Evolutionary conservation across 2,329 filamentous ascomycete genomes (phyloP).

Genomic region (Neofusicoccum kwambonambiense): DNA sequence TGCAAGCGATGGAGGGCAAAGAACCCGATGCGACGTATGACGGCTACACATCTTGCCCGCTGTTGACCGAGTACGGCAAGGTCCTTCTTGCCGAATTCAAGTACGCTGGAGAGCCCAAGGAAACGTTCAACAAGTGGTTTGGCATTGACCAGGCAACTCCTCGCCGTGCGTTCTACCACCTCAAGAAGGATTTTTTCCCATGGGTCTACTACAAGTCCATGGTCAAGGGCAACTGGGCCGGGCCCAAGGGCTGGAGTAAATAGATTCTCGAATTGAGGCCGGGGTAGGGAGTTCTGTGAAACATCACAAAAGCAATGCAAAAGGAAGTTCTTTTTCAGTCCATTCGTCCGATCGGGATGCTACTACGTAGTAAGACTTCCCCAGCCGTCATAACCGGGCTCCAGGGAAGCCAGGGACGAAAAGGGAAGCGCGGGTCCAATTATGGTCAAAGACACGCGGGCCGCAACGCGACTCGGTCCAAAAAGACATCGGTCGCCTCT

Average conservation of each 20-base stretch:
- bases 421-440: neutral
- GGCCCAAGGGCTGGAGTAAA: constrained; percentile 53
- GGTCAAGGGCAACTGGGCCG: constrained; percentile 63
- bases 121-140: constrained; percentile 57
- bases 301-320: too few species aligned
- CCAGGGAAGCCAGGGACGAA: neutral
- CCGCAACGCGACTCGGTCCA: neutral
- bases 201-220: constrained; percentile 63
- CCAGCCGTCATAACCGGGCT: neutral
- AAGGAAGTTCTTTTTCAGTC: too few species aligned
- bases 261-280: neutral
- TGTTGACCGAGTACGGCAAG: constrained; percentile 55
- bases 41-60: constrained; percentile 42
- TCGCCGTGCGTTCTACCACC: constrained; percentile 57
- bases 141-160: constrained; percentile 59
- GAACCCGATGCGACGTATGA: constrained; percentile 31
- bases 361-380: too few species aligned
- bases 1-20: constrained; percentile 30
- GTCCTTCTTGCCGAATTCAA: constrained; percentile 65
- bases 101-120: constrained; percentile 62
- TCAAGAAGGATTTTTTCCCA: constrained; percentile 68
- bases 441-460: neutral
- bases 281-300: too few species aligned
- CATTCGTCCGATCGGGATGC: neutral
- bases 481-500: neutral